These are phyloP conservation scores for Suillus plorans DNA, from an alignment of 768 basidiomycete genomes.

Conservation along the genomic window DNA sequence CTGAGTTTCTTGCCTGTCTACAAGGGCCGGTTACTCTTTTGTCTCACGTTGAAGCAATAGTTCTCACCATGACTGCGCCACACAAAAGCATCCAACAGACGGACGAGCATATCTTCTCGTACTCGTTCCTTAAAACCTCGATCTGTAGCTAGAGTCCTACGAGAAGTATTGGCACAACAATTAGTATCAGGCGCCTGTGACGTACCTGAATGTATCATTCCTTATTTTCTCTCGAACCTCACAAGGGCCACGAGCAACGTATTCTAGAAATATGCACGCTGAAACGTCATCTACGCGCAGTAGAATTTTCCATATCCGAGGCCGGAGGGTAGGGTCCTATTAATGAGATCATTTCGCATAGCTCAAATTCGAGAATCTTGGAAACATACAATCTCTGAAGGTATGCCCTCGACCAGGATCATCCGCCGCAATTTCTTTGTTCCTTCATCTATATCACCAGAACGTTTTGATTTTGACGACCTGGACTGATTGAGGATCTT, in stretches of 20 bases:
- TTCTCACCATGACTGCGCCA: conserved; percentile 86
- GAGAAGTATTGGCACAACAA: conserved; percentile 4
- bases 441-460: conserved; percentile 73
- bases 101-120: conserved; percentile 93
- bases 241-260: conserved; percentile 82
- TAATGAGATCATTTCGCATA: conserved; percentile 9
- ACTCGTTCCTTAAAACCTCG: conserved; percentile 97
- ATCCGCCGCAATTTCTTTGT: conserved; percentile 83
- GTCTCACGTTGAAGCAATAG: background rate
- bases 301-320: conserved; percentile 93
- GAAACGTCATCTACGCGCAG: conserved; percentile 78
- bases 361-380: background rate
- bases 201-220: conserved; percentile 93
- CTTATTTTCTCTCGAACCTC: conserved; percentile 89
- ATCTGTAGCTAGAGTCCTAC: conserved; percentile 91
- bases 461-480: conserved; percentile 61
- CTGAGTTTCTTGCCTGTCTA: conserved; percentile 77
- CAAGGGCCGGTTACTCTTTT: background rate
- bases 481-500: conserved; percentile 77
- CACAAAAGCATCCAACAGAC: conserved; percentile 96
- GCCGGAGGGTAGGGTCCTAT: conserved; percentile 82
- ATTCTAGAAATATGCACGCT: conserved; percentile 72
- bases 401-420: conserved; percentile 90
- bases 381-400: conserved; percentile 64
- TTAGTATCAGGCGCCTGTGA: background rate